These are phyloP conservation scores for Arabidopsis arenosa DNA, from an alignment of 345 rosid genomes.

Conservation along the genomic window DNA sequence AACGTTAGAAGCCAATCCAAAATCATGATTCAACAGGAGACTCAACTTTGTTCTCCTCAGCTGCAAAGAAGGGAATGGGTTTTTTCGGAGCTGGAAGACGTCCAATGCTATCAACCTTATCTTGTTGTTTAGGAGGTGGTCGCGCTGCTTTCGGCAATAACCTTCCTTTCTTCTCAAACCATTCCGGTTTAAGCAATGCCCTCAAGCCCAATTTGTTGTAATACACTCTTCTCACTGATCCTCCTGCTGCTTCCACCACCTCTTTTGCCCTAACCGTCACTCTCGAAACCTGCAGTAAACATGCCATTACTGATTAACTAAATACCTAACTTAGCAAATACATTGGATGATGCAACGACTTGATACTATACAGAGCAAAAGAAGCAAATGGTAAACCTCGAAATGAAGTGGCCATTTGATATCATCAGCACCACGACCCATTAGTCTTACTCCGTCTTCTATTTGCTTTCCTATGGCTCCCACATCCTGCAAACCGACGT, in stretches of 20 bases:
- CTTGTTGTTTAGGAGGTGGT: slow-evolving; percentile 91
- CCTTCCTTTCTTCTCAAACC: slow-evolving; percentile 97
- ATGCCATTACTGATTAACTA: background rate
- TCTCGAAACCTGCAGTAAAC: slow-evolving; percentile 68
- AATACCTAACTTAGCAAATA: background rate
- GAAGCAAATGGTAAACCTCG: slow-evolving; percentile 60
- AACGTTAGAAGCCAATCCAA: background rate
- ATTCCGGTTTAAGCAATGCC: slow-evolving; percentile 89
- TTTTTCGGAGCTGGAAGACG: slow-evolving; percentile 89
- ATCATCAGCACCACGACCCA: slow-evolving; percentile 91
- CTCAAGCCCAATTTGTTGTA: slow-evolving; percentile 87
- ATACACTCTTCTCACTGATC: slow-evolving; percentile 86
- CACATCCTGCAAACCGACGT: slow-evolving; percentile 55
- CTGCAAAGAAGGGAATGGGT: slow-evolving; percentile 67
- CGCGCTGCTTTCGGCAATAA: slow-evolving; percentile 85
- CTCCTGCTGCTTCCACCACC: slow-evolving; percentile 91
- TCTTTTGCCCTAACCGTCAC: slow-evolving; percentile 91
- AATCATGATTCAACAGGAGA: slow-evolving; percentile 45
- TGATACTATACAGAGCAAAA: background rate
- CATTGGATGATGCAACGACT: background rate
- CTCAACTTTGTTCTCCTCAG: slow-evolving; percentile 49
- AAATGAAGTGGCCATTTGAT: slow-evolving; percentile 96
- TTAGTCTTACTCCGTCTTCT: slow-evolving; percentile 90
- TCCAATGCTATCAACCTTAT: slow-evolving; percentile 93
- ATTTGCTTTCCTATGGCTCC: slow-evolving; percentile 92